Evolutionary conservation across 805 yeast species (phyloP).

Genomic region (Candida awuae): DNA sequence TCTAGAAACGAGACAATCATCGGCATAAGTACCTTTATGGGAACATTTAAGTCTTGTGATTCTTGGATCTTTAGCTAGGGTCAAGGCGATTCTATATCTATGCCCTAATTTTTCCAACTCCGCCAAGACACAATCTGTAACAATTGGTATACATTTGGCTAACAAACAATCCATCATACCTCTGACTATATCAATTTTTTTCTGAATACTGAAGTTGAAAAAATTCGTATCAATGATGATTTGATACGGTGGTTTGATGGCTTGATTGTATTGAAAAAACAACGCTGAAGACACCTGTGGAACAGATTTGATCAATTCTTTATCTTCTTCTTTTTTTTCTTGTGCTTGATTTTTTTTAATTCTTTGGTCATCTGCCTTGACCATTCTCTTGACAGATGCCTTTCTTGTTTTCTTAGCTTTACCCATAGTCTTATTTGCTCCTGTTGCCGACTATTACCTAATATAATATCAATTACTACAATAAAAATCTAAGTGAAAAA

Average conservation of each 20-base stretch:
- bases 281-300: conserved; percentile 96
- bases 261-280: conserved; percentile 88
- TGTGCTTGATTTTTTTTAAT: conserved; percentile 38
- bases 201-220: conserved; percentile 92
- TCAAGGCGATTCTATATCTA: conserved; percentile 84
- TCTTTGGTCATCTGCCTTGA: conserved; percentile 66
- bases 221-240: conserved; percentile 94
- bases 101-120: conserved; percentile 96
- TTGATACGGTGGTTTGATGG: conserved; percentile 97
- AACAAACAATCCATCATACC: conserved; percentile 95
- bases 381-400: conserved; percentile 88
- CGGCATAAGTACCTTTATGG: conserved; percentile 96
- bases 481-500: conserved; percentile 1
- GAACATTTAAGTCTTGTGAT: conserved; percentile 79
- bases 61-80: conserved; percentile 89
- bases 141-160: conserved; percentile 92
- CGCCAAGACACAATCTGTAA: conserved; percentile 97
- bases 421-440: conserved; percentile 53
- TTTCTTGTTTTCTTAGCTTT: conserved; percentile 95
- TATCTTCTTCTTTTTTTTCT: conserved; percentile 45
- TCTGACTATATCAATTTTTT: conserved; percentile 86
- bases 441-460: not conserved
- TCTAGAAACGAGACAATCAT: conserved; percentile 90
- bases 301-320: conserved; percentile 63
- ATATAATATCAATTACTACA: not conserved